phyloP scores from a whole-genome alignment of 2,329 filamentous ascomycete genomes.

The Microsporum audouinii region DNA sequence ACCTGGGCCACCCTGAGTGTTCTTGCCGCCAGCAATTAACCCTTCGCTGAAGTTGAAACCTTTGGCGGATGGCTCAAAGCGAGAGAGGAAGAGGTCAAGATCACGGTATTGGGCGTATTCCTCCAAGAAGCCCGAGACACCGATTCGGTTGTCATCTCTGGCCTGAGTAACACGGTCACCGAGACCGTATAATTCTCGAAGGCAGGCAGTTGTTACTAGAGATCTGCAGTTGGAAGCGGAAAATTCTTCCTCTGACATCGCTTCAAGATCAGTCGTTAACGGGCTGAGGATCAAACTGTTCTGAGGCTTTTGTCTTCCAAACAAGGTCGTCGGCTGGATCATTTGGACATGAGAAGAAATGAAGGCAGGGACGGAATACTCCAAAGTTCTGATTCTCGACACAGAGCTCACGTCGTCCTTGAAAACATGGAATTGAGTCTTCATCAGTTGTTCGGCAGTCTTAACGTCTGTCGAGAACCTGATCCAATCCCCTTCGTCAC shows the following conservation, averaged over 20 bases:
- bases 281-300: conserved; percentile 25
- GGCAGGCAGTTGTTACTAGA: conserved; percentile 36
- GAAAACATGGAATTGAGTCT: conserved; percentile 9
- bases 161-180: conserved; percentile 31
- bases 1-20: conserved; percentile 35
- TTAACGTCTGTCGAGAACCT: conserved; percentile 34
- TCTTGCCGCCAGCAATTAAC: conserved; percentile 46
- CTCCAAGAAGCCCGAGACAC: conserved; percentile 40
- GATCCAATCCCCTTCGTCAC: conserved; percentile 48
- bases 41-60: conserved; percentile 47
- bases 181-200: conserved; percentile 41
- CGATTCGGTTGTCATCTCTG: conserved; percentile 30
- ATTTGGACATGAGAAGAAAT: conserved; percentile 47
- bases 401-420: not conserved
- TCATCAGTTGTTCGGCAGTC: conserved; percentile 8
- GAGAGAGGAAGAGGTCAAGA: conserved; percentile 44
- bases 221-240: conserved; percentile 11
- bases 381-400: conserved; percentile 43
- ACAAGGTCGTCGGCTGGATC: conserved; percentile 55
- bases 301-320: conserved; percentile 29
- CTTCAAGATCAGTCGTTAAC: conserved; percentile 30
- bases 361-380: conserved; percentile 51
- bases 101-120: conserved; percentile 45
- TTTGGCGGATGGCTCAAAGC: conserved; percentile 42
- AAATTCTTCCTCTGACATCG: conserved; percentile 16